phyloP scores from a whole-genome alignment of 1,284 basidiomycete genomes.

The Hortiboletus rubellus region DNA sequence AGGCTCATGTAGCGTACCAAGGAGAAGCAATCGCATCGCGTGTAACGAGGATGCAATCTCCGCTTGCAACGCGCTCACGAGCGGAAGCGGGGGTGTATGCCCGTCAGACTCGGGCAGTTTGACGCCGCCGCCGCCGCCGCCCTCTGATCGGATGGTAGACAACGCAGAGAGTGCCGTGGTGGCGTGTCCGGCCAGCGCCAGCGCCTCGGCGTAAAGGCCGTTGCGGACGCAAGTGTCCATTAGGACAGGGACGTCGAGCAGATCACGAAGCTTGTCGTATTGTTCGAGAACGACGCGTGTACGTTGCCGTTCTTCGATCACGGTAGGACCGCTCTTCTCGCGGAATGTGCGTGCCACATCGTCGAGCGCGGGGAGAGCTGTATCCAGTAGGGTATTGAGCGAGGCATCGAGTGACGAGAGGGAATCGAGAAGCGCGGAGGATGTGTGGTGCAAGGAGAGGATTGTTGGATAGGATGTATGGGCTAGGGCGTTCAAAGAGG shows the following conservation, averaged over 20 bases:
- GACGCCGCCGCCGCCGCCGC: slow-evolving; percentile 6
- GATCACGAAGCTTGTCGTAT: slow-evolving; percentile 86
- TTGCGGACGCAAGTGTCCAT: slow-evolving; percentile 92
- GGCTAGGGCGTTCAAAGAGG: slow-evolving; percentile 84
- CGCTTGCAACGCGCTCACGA: slow-evolving; percentile 58
- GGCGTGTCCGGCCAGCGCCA: slow-evolving; percentile 48
- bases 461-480: slow-evolving; percentile 88
- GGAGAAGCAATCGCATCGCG: slow-evolving; percentile 75
- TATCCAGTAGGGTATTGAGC: slow-evolving; percentile 63
- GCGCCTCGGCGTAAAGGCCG: slow-evolving; percentile 87
- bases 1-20: slow-evolving; percentile 78
- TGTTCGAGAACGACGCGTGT: slow-evolving; percentile 84
- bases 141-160: slow-evolving; percentile 24
- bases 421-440: slow-evolving; percentile 64
- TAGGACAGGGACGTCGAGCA: slow-evolving; percentile 86
- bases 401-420: slow-evolving; percentile 66
- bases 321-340: slow-evolving; percentile 49
- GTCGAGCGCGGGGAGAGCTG: slow-evolving; percentile 72
- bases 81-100: slow-evolving; percentile 42
- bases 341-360: slow-evolving; percentile 66
- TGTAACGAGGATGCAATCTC: slow-evolving; percentile 76
- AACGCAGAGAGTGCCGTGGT: slow-evolving; percentile 32
- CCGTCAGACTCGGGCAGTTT: slow-evolving; percentile 21
- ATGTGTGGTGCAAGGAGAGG: slow-evolving; percentile 76
- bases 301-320: slow-evolving; percentile 67